These are phyloP conservation scores for Aspergillus fischeri DNA, from an alignment of 2,329 filamentous ascomycete species.

Conservation along the genomic window DNA sequence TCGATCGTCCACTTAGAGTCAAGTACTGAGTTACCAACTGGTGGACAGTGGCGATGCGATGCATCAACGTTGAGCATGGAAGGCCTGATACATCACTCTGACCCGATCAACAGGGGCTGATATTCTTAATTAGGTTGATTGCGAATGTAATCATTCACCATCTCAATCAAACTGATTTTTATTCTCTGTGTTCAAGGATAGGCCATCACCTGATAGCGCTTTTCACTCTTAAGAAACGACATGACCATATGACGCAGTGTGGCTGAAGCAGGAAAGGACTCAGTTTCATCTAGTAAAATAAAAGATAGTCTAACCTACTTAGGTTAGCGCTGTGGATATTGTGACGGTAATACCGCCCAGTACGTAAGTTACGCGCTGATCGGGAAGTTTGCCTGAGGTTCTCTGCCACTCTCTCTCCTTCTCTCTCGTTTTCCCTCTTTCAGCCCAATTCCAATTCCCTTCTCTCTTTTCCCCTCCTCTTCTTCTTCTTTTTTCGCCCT, in stretches of 20 bases:
- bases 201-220: neutral
- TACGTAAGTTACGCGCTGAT: neutral
- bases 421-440: conserved; percentile 8
- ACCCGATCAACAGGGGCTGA: neutral
- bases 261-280: neutral
- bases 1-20: neutral
- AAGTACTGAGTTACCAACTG: neutral
- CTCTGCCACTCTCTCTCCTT: conserved; percentile 3
- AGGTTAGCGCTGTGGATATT: neutral
- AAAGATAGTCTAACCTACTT: neutral
- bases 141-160: neutral
- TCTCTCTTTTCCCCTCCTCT: conserved; percentile 19
- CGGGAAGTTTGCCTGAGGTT: neutral
- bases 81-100: neutral
- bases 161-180: neutral
- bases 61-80: neutral
- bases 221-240: neutral
- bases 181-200: neutral
- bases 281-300: neutral
- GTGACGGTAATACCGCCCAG: neutral
- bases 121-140: neutral
- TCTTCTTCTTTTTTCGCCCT: conserved; percentile 25
- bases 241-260: neutral
- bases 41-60: neutral
- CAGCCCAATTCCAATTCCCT: conserved; percentile 14